Conservation (phyloP, 176 grass and related monocot species). For the Aechmea fasciata region DNA sequence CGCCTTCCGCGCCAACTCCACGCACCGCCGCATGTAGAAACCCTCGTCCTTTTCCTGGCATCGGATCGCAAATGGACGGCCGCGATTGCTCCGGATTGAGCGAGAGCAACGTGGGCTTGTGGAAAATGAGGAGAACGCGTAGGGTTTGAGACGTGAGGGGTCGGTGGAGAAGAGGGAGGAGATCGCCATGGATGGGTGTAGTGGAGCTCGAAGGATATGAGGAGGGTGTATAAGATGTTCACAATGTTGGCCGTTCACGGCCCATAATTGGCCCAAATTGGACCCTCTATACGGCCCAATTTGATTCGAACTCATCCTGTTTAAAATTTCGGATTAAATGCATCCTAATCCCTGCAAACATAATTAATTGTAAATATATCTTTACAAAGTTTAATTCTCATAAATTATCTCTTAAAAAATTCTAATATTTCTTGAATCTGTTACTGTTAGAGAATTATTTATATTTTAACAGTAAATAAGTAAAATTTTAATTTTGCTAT, state of each 20-base stretch:
- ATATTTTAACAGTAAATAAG: too few relatives aligned
- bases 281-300: too few relatives aligned
- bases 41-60: constrained; percentile 43
- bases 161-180: background rate
- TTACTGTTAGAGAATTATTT: too few relatives aligned
- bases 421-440: too few relatives aligned
- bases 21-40: constrained; percentile 65
- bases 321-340: too few relatives aligned
- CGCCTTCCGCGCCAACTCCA: constrained; percentile 69
- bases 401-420: too few relatives aligned
- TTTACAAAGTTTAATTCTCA: too few relatives aligned
- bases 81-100: background rate
- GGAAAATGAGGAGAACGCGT: background rate
- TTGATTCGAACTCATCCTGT: too few relatives aligned
- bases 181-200: background rate
- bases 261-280: background rate
- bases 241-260: background rate
- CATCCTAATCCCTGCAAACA: too few relatives aligned
- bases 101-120: background rate
- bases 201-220: background rate
- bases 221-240: background rate
- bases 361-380: too few relatives aligned
- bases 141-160: background rate
- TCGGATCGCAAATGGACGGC: constrained; percentile 3
- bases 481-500: too few relatives aligned